Conservation (phyloP, 192 early-diverging fungal species). For the Coemansia sp. region DNA sequence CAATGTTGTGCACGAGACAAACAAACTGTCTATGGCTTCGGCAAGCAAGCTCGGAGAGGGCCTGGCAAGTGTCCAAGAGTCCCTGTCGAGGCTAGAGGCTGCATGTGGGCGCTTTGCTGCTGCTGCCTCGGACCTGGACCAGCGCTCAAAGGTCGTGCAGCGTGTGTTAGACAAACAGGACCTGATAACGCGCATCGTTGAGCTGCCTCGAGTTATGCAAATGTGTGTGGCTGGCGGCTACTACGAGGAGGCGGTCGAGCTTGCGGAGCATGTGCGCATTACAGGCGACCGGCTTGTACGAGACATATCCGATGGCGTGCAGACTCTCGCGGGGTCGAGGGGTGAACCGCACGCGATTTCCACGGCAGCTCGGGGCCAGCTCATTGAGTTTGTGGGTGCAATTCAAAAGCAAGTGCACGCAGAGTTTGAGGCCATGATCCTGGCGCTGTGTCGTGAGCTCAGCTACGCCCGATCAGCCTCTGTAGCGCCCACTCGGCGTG, state of each 20-base stretch:
- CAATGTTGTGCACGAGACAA: slow-evolving; percentile 23
- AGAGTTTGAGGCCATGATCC: slow-evolving; percentile 48
- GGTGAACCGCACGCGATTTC: not conserved
- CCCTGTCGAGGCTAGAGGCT: slow-evolving; percentile 23
- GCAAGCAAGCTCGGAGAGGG: slow-evolving; percentile 4
- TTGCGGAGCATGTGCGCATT: slow-evolving; percentile 43
- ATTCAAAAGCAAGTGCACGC: slow-evolving; percentile 43
- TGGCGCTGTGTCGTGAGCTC: slow-evolving; percentile 38
- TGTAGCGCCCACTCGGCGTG: not conserved
- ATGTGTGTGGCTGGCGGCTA: slow-evolving; percentile 52
- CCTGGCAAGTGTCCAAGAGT: slow-evolving; percentile 26
- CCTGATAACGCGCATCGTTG: slow-evolving; percentile 39
- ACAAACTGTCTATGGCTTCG: slow-evolving; percentile 9
- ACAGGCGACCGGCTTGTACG: slow-evolving; percentile 36
- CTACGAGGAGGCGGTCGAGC: slow-evolving; percentile 49
- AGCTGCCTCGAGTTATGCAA: slow-evolving; percentile 52
- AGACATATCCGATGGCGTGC: slow-evolving; percentile 37
- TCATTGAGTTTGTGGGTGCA: slow-evolving; percentile 23
- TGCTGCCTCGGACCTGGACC: slow-evolving; percentile 31
- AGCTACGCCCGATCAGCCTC: slow-evolving; percentile 10
- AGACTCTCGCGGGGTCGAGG: slow-evolving; percentile 29
- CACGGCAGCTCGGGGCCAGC: slow-evolving; percentile 10
- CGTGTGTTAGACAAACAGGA: slow-evolving; percentile 50
- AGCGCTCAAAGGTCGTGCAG: slow-evolving; percentile 32
- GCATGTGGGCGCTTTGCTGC: slow-evolving; percentile 29